Conservation (phyloP, 1,284 basidiomycete genomes). For the Pseudozyma sp. region DNA sequence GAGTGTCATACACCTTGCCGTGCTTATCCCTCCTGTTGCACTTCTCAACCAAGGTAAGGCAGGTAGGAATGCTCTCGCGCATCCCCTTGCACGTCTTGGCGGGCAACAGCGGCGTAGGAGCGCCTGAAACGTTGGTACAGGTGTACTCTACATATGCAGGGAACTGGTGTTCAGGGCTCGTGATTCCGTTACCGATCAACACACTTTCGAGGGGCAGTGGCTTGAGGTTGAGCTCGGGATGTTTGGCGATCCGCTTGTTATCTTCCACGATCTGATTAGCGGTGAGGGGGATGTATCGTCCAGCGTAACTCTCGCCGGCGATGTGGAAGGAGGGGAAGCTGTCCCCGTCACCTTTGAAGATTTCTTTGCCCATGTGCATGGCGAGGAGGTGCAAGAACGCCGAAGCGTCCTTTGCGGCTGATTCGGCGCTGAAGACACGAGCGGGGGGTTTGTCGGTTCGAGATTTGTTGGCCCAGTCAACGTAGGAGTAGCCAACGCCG, state of each 20-base stretch:
- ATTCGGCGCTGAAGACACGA: slow-evolving; percentile 54
- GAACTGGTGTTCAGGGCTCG: slow-evolving; percentile 62
- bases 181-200: slow-evolving; percentile 68
- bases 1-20: slow-evolving; percentile 49
- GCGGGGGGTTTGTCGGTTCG: slow-evolving; percentile 54
- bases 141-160: slow-evolving; percentile 64
- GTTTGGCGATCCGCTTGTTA: slow-evolving; percentile 54
- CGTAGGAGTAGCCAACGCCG: slow-evolving; percentile 66
- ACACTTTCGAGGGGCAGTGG: slow-evolving; percentile 60
- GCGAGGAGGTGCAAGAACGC: slow-evolving; percentile 66
- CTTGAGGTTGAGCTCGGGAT: slow-evolving; percentile 58
- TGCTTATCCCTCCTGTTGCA: slow-evolving; percentile 53
- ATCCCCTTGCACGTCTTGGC: slow-evolving; percentile 54
- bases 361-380: slow-evolving; percentile 53
- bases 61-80: slow-evolving; percentile 51
- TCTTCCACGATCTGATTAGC: slow-evolving; percentile 62
- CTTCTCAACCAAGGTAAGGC: slow-evolving; percentile 59
- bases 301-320: slow-evolving; percentile 66
- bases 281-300: slow-evolving; percentile 62
- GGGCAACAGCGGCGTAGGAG: slow-evolving; percentile 48
- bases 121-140: slow-evolving; percentile 59
- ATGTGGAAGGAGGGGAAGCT: slow-evolving; percentile 56
- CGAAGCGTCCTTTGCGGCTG: slow-evolving; percentile 61
- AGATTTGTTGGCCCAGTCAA: slow-evolving; percentile 62
- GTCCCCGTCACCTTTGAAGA: slow-evolving; percentile 35